Percentiles rank a stretch among this genome's conserved stretches.
Conservation (phyloP, 2,329 filamentous ascomycete genomes). For the Arachnomyces sp. region DNA sequence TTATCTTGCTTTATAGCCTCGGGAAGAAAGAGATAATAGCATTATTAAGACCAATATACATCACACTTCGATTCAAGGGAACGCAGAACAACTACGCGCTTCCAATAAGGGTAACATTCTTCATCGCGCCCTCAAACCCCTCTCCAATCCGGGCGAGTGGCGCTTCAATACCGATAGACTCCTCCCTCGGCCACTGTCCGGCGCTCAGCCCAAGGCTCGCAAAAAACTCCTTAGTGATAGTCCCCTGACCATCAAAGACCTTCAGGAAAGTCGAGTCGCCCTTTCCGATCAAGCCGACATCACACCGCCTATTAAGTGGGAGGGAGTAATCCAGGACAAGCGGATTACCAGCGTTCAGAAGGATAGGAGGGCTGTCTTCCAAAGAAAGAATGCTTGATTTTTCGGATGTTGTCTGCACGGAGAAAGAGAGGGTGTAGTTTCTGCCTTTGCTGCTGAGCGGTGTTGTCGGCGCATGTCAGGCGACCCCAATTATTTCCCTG, state of each 20-base stretch:
- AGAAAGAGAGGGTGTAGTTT: slow-evolving; percentile 47
- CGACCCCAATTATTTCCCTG: too few relatives aligned
- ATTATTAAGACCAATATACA: too few relatives aligned
- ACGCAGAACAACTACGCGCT: background rate
- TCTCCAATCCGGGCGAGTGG: too few relatives aligned
- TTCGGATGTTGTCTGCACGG: slow-evolving; percentile 26
- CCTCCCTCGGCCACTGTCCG: too few relatives aligned
- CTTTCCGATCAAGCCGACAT: slow-evolving; percentile 27
- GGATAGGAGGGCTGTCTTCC: slow-evolving; percentile 39
- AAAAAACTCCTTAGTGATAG: too few relatives aligned
- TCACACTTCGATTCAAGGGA: too few relatives aligned
- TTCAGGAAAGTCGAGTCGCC: slow-evolving; percentile 29
- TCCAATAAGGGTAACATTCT: background rate
- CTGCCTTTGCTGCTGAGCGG: slow-evolving; percentile 45
- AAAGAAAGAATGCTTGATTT: slow-evolving; percentile 35
- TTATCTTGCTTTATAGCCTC: too few relatives aligned
- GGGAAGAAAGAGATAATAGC: too few relatives aligned
- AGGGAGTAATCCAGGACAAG: slow-evolving; percentile 36
- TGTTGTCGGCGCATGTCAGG: too few relatives aligned
- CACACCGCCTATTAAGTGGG: slow-evolving; percentile 29
- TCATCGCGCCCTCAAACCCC: background rate
- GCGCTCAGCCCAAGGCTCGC: too few relatives aligned
- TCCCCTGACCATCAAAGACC: slow-evolving; percentile 4
- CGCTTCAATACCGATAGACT: too few relatives aligned
- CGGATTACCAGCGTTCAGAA: slow-evolving; percentile 29